Evolutionary conservation across 139 green algal species (phyloP), one percentile per base, ranked within the genome.

Genomic region (Nannochloris sp.): DNA sequence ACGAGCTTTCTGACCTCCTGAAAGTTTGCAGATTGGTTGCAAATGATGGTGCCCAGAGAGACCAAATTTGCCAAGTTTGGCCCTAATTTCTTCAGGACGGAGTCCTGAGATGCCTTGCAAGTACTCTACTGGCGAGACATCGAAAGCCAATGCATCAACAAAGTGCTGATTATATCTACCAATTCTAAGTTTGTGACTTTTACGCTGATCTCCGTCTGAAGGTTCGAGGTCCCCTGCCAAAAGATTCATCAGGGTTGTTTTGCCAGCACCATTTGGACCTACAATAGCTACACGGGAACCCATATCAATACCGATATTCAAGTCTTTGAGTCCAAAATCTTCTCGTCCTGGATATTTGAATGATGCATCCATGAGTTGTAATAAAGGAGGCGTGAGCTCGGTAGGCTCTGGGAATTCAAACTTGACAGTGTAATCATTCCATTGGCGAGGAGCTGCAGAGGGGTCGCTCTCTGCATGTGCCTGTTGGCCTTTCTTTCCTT

Each of bases 261-360:
- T 82, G 56, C 74, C 78, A 12, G 85, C 91, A 20, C 93, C 93
- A 69, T 99, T 99, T 44, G 93, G 93, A 9, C 91, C 93, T n/a
- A 97, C 91, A 56, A 98, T 97, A 16, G 84, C 88, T 9, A 98
- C 73, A 2, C 88, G 73, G 9, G 79, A 90, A 29, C 94, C 94
- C 94, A 98, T 99, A 82, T 98, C 94, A 48, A 99, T 85, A 43
- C 94, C 94, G 17, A 99, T 79, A 81, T 98, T 96, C 31, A 99
- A 75, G 68, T 90, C 83, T 57, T 87, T 74, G 37, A 99, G 78
- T 1, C 82, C 82, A 77, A 96, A 96, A 74, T 96, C 89, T 6
- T 92, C 85, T 20, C 84, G 74, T n/a, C 81, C 82, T 3, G 94
- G 94, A 79, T 99, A 99, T 71, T 91, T 84, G 83, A 99, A 99